A percentile compares a stretch with the other conserved stretches of the same genome.
These are phyloP conservation scores for Gastrolobium bilobum DNA, from an alignment of 306 rosid species.

Conservation along the genomic window DNA sequence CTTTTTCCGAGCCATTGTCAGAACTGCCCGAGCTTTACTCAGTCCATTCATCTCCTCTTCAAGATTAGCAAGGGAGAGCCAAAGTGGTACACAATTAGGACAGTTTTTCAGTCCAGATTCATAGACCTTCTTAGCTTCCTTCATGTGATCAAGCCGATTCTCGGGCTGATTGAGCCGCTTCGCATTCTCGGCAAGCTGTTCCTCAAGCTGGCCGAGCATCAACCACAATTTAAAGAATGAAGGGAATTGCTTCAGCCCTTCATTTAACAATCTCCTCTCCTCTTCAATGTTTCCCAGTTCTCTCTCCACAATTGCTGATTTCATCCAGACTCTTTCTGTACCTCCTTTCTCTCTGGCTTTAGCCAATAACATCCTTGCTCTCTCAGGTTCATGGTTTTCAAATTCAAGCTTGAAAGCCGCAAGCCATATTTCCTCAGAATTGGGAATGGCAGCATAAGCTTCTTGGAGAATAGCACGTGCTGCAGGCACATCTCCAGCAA, in stretches of 20 bases:
- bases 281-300: constrained; percentile 82
- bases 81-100: constrained; percentile 72
- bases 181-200: constrained; percentile 59
- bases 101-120: constrained; percentile 82
- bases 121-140: constrained; percentile 81
- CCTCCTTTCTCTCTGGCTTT: constrained; percentile 97
- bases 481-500: constrained; percentile 92
- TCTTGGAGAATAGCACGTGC: constrained; percentile 93
- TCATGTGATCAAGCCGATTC: constrained; percentile 68
- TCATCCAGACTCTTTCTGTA: constrained; percentile 94
- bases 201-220: constrained; percentile 97
- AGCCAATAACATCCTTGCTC: constrained; percentile 93
- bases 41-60: constrained; percentile 88
- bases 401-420: constrained; percentile 95
- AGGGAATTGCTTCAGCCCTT: constrained; percentile 83
- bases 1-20: constrained; percentile 87
- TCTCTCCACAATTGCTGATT: constrained; percentile 93
- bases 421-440: constrained; percentile 96
- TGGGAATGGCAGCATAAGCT: constrained; percentile 93
- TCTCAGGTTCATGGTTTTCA: constrained; percentile 93
- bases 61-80: constrained; percentile 91
- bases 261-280: constrained; percentile 78
- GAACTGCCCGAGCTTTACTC: constrained; percentile 93
- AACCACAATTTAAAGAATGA: constrained; percentile 88
- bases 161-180: constrained; percentile 62